phyloP scores from a whole-genome alignment of 2,329 filamentous ascomycete genomes.

The Fusarium sp. region DNA sequence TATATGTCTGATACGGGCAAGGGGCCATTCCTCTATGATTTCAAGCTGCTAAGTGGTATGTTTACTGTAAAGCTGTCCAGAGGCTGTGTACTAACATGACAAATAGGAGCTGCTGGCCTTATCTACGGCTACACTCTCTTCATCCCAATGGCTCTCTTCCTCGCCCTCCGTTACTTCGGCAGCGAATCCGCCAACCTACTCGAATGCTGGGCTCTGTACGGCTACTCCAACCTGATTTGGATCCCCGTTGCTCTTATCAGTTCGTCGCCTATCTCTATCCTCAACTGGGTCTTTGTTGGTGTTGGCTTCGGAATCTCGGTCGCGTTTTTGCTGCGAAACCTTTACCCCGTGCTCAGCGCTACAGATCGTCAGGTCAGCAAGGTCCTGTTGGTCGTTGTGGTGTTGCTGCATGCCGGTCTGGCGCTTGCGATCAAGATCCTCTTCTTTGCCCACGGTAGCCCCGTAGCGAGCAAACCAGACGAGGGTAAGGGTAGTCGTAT shows the following conservation, averaged over 20 bases:
- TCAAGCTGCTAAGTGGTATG: slow-evolving; percentile 84
- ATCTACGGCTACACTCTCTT: slow-evolving; percentile 95
- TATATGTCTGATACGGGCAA: slow-evolving; percentile 79
- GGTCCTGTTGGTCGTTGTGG: slow-evolving; percentile 84
- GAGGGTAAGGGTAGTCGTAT: slow-evolving; percentile 38
- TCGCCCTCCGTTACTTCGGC: slow-evolving; percentile 92
- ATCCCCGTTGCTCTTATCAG: slow-evolving; percentile 92
- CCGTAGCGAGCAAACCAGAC: slow-evolving; percentile 56
- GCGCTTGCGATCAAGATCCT: slow-evolving; percentile 95
- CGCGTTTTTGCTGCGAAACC: slow-evolving; percentile 84
- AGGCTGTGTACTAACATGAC: slow-evolving; percentile 16
- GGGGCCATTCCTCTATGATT: slow-evolving; percentile 89
- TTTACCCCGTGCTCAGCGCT: slow-evolving; percentile 91
- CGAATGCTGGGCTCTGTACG: slow-evolving; percentile 95
- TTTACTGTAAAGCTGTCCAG: slow-evolving; percentile 12
- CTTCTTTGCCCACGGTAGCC: slow-evolving; percentile 88
- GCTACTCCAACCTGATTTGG: slow-evolving; percentile 97
- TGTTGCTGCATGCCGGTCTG: slow-evolving; percentile 88
- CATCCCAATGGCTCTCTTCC: slow-evolving; percentile 87
- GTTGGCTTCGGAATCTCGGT: slow-evolving; percentile 87
- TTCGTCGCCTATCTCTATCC: slow-evolving; percentile 85
- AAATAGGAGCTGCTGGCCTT: slow-evolving; percentile 82
- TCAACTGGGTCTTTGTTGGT: slow-evolving; percentile 95
- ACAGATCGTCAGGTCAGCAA: slow-evolving; percentile 94
- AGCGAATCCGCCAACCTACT: slow-evolving; percentile 92